Conservation (phyloP, 805 yeast genomes). For the Candida ipomoeae region DNA sequence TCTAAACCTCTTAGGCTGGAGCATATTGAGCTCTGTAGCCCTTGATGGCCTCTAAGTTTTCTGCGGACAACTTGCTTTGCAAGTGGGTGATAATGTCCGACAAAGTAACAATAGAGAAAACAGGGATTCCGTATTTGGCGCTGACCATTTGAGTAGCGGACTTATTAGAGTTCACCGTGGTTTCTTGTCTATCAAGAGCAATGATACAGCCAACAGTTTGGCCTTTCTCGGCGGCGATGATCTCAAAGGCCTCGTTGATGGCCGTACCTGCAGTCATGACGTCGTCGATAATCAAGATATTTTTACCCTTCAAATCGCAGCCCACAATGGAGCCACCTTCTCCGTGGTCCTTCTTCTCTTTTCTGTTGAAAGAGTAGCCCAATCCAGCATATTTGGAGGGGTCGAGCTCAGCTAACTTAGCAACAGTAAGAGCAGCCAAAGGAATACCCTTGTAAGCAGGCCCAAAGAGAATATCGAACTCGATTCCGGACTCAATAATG, state of each 20-base stretch:
- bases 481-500: constrained; percentile 72
- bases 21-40: constrained; percentile 53
- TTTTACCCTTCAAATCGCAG: constrained; percentile 63
- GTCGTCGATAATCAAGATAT: constrained; percentile 85
- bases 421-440: constrained; percentile 86
- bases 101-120: constrained; percentile 72
- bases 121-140: constrained; percentile 73
- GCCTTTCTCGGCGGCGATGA: constrained; percentile 69
- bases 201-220: constrained; percentile 77
- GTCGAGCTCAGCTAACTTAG: constrained; percentile 86
- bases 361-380: constrained; percentile 93
- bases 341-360: constrained; percentile 96
- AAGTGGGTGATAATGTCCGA: constrained; percentile 68
- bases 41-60: constrained; percentile 54
- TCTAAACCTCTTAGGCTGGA: constrained; percentile 24
- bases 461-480: constrained; percentile 90
- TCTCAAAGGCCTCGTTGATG: constrained; percentile 85
- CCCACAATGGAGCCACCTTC: constrained; percentile 98
- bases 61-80: constrained; percentile 50
- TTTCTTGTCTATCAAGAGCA: constrained; percentile 94
- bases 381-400: constrained; percentile 69
- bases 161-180: constrained; percentile 58
- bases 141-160: constrained; percentile 84
- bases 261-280: constrained; percentile 99
- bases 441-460: constrained; percentile 99